A percentile compares a stretch with the other conserved stretches of the same genome.
phyloP scores from a whole-genome alignment of 2,329 filamentous ascomycete species.

The Tolypocladium sp. region DNA sequence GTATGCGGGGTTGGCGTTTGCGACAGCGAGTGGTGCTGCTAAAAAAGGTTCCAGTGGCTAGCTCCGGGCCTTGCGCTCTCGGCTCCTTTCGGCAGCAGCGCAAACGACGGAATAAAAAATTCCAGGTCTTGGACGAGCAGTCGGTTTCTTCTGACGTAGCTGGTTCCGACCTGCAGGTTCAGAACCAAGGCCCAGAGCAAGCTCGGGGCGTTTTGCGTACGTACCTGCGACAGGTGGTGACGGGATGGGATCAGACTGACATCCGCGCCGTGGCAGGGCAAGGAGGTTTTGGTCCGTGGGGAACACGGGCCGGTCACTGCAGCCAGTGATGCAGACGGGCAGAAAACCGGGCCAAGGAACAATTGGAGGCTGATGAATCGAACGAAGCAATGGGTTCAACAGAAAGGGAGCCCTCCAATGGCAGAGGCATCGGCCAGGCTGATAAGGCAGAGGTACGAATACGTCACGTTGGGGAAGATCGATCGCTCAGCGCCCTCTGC shows the following conservation, averaged over 20 bases:
- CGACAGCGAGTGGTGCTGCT: background rate
- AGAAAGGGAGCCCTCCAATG: no score
- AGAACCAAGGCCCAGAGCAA: background rate
- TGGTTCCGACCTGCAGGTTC: background rate
- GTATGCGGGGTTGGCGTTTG: background rate
- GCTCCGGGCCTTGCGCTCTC: background rate
- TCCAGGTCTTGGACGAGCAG: background rate
- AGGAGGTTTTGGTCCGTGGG: background rate
- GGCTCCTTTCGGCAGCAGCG: background rate
- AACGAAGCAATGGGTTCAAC: background rate
- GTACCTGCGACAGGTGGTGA: no score
- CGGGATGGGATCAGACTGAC: background rate
- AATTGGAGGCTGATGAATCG: background rate
- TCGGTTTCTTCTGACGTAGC: background rate
- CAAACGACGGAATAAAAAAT: no score
- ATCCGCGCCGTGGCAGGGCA: background rate
- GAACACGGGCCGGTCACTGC: no score
- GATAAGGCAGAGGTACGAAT: background rate
- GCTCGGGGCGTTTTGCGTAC: background rate
- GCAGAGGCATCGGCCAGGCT: background rate
- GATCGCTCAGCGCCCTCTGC: background rate
- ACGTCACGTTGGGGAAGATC: background rate
- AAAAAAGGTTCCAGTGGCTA: background rate
- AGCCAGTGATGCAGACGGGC: background rate
- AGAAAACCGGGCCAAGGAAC: background rate